phyloP scores from a whole-genome alignment of 2,329 filamentous ascomycete genomes.

The Nemania serpens region DNA sequence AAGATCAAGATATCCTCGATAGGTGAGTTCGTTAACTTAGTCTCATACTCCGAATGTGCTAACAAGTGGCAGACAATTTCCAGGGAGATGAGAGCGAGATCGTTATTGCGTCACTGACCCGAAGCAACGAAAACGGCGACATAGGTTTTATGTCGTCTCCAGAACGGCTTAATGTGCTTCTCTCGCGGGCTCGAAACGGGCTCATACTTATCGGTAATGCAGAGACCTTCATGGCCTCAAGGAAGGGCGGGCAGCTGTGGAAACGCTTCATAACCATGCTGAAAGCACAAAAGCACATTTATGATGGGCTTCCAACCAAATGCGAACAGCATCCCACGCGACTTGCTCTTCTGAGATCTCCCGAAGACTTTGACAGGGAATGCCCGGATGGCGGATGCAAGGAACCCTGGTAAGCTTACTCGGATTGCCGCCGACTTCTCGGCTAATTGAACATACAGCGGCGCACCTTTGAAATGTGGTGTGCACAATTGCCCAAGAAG shows the following conservation, averaged over 20 bases:
- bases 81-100: slow-evolving; percentile 79
- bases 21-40: slow-evolving; percentile 50
- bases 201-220: slow-evolving; percentile 73
- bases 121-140: slow-evolving; percentile 66
- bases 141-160: slow-evolving; percentile 72
- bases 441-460: neutral
- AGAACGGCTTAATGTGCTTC: slow-evolving; percentile 70
- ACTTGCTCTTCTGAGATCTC: slow-evolving; percentile 16
- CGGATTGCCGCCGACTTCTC: neutral
- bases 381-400: slow-evolving; percentile 36
- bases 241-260: slow-evolving; percentile 63
- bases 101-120: slow-evolving; percentile 69
- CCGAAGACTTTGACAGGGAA: slow-evolving; percentile 30
- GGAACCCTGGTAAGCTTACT: slow-evolving; percentile 25
- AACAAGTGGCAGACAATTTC: slow-evolving; percentile 66
- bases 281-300: slow-evolving; percentile 55
- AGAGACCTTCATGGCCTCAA: slow-evolving; percentile 61
- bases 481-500: slow-evolving; percentile 61
- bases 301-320: slow-evolving; percentile 32
- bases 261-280: slow-evolving; percentile 59
- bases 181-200: slow-evolving; percentile 68
- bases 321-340: slow-evolving; percentile 37
- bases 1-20: slow-evolving; percentile 69
- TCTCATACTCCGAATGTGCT: slow-evolving; percentile 3
- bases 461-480: slow-evolving; percentile 50